Conservation (phyloP, 2,329 filamentous ascomycete genomes). For the Thielaviopsis euricoi region DNA sequence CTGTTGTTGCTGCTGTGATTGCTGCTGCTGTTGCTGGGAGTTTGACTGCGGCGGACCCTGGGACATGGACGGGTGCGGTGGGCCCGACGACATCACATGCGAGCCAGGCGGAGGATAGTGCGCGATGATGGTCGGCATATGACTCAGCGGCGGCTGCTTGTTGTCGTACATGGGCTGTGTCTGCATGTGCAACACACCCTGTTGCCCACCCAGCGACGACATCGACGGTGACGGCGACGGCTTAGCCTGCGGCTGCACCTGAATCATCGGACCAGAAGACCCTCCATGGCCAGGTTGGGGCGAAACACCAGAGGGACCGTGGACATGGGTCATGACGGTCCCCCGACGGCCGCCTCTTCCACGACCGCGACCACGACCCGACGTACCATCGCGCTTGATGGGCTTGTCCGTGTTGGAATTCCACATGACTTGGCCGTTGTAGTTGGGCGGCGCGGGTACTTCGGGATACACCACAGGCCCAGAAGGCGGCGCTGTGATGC, state of each 20-base stretch:
- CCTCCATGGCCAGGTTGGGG: neutral
- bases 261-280: neutral
- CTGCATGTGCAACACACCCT: slow-evolving; percentile 2
- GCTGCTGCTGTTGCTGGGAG: neutral
- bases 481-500: slow-evolving; percentile 2
- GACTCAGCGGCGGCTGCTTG: slow-evolving; percentile 7
- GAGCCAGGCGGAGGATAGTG: slow-evolving; percentile 2
- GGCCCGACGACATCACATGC: neutral
- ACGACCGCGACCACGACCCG: slow-evolving; percentile 7
- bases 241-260: neutral
- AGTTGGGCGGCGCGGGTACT: slow-evolving; percentile 5
- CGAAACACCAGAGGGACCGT: neutral
- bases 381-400: neutral
- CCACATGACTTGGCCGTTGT: slow-evolving; percentile 12
- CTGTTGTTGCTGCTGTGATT: neutral
- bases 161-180: slow-evolving; percentile 7
- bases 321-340: neutral
- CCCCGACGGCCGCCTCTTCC: neutral
- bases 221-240: neutral
- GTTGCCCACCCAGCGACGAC: neutral
- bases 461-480: neutral
- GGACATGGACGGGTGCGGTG: neutral
- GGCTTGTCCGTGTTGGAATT: slow-evolving; percentile 7
- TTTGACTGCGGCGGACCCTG: neutral
- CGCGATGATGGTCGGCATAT: slow-evolving; percentile 9